Percentiles rank a stretch among this genome's conserved stretches.
Evolutionary conservation across 352 stramenopile species (phyloP).

Genomic region (Pythium sp.): DNA sequence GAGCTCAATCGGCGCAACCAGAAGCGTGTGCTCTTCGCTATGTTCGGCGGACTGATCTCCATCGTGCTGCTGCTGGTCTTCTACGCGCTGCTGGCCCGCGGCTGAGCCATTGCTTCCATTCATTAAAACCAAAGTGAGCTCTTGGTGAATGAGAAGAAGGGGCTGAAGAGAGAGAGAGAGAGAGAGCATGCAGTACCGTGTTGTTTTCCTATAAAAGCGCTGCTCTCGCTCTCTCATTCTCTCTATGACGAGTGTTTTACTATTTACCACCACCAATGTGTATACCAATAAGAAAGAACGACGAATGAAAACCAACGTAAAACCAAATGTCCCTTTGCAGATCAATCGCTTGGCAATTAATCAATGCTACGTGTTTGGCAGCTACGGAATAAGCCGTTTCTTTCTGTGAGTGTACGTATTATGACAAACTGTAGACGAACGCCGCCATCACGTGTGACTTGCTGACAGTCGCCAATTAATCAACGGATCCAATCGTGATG

Average conservation of each 20-base stretch:
- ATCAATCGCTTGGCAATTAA: too few species aligned
- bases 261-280: background rate
- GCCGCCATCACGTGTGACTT: too few species aligned
- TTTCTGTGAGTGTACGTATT: too few species aligned
- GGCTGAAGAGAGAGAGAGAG: background rate
- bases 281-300: background rate
- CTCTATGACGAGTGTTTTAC: background rate
- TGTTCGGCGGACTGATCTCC: slow-evolving; percentile 69
- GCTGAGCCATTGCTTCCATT: slow-evolving; percentile 9
- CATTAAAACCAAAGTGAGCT: background rate
- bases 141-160: background rate
- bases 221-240: slow-evolving; percentile 1
- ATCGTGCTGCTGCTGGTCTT: slow-evolving; percentile 70
- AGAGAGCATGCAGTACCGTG: slow-evolving; percentile 6
- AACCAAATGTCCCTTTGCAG: too few species aligned
- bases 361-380: too few species aligned
- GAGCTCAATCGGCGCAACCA: slow-evolving; percentile 58
- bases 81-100: slow-evolving; percentile 46
- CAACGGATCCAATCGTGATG: too few species aligned
- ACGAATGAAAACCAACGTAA: background rate
- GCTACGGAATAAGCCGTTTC: too few species aligned
- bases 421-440: too few species aligned
- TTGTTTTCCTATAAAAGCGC: slow-evolving; percentile 6
- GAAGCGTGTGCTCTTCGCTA: slow-evolving; percentile 64
- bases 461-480: too few species aligned